A percentile compares a stretch with the other conserved stretches of the same genome.
phyloP scores from a whole-genome alignment of 164 flowering plant genomes.

The Vitis rotundifolia region DNA sequence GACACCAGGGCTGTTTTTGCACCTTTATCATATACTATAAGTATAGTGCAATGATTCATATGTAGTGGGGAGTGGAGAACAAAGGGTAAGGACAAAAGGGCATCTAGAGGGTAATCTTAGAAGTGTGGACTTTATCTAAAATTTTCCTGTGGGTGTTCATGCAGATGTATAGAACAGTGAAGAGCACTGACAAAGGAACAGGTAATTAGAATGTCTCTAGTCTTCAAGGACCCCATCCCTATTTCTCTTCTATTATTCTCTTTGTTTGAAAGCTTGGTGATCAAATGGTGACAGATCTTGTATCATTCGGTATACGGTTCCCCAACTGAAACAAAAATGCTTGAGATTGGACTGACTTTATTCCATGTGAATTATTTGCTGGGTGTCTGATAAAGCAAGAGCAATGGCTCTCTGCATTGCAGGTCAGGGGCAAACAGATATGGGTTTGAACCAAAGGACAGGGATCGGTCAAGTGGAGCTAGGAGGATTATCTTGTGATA shows the following conservation, averaged over 20 bases:
- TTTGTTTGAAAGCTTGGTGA: conserved; percentile 13
- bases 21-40: conserved; percentile 5
- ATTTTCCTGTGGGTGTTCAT: conserved; percentile 25
- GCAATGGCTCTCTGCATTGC: conserved; percentile 35
- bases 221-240: not conserved
- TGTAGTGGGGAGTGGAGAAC: conserved; percentile 29
- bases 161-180: conserved; percentile 86
- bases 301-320: conserved; percentile 11
- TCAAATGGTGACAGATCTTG: conserved; percentile 11
- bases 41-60: conserved; percentile 15
- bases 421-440: conserved; percentile 55
- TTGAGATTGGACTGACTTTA: conserved; percentile 18
- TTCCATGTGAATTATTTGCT: conserved; percentile 36
- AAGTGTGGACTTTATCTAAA: conserved; percentile 23
- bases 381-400: conserved; percentile 42
- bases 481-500: conserved; percentile 31
- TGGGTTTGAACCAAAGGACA: conserved; percentile 38
- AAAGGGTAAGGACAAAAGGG: conserved; percentile 40
- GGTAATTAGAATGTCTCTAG: conserved; percentile 49
- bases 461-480: conserved; percentile 27
- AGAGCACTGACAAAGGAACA: conserved; percentile 75
- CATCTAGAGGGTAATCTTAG: conserved; percentile 29
- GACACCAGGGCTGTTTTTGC: not conserved
- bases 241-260: conserved; percentile 11
- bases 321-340: not conserved